Evolutionary conservation across 2,329 filamentous ascomycete species (phyloP), one percentile per base, ranked within the genome.

Genomic region (Bipolaris victoriae): DNA sequence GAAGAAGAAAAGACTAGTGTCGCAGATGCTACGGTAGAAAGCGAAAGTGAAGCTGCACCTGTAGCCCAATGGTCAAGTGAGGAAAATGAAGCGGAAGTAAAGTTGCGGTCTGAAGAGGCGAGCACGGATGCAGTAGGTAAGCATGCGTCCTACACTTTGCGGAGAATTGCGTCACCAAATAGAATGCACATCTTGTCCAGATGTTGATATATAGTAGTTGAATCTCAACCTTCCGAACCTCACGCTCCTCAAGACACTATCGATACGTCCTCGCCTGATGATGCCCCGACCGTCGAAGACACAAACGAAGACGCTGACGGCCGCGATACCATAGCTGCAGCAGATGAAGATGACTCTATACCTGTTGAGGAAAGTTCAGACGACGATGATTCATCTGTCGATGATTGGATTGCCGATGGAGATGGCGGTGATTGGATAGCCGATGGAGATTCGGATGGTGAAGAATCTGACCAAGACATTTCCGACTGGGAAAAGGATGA

Each of bases 151-250:
- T 7, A 9, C 43, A 13, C 13, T 11, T 16, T 45, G n/a, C 7
- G n/a, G 31, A 10, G 18, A 31, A 6, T 11, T 31, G 9, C n/a
- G 16, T n/a, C n/a, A 26, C 29, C 16, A 5, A 20, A 29, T 20
- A 18, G 9, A 20, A 11, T 18, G 11, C 13, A 45, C 7, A 9
- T 26, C 22, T 13, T 26, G n/a, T n/a, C n/a, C 41, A 37, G 15
- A 35, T 46, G 26, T 36, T 57, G n/a, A 57, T 24, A 44, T n/a
- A 52, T 29, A 9, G 45, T 44, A 52, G 57, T 24, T 33, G 43
- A 37, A 9, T 7, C 33, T 6, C 35, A 51, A 39, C 4, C 31
- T 37, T 15, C 22, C 31, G 16, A 33, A 6, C 20, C 24, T 13
- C n/a, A 26, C 26, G 45, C 48, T 44, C 31, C 35, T 22, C 9